Percentiles rank a stretch among this genome's conserved stretches.
Evolutionary conservation across 805 yeast genomes (phyloP).

Genomic region (Pichia gijzeniarum): DNA sequence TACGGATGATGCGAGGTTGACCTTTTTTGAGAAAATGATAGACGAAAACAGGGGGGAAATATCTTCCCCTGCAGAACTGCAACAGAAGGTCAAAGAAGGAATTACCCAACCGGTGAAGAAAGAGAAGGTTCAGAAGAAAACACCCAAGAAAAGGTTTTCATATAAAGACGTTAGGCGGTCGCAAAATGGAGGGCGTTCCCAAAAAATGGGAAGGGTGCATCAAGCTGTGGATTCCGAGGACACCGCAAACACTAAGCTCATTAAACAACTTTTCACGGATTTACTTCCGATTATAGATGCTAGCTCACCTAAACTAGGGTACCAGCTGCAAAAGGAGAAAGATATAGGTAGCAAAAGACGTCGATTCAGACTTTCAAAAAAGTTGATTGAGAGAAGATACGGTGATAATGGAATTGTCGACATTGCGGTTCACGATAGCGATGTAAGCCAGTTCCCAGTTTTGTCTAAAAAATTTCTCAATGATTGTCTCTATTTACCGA

Average conservation of each 20-base stretch:
- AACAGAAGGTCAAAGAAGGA: not conserved
- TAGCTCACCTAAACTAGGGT: slow-evolving; percentile 18
- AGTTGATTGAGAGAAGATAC: slow-evolving; percentile 17
- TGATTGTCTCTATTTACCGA: slow-evolving; percentile 42
- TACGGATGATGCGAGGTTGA: not conserved
- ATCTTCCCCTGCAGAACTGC: not conserved
- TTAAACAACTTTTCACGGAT: not conserved
- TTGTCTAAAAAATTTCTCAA: slow-evolving; percentile 49
- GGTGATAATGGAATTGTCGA: slow-evolving; percentile 25
- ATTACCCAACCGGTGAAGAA: not conserved
- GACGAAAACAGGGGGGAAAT: not conserved
- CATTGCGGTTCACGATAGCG: slow-evolving; percentile 28
- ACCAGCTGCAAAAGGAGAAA: slow-evolving; percentile 14
- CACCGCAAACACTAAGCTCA: no score
- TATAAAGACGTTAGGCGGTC: no score
- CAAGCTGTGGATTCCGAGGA: no score
- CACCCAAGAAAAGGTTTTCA: not conserved
- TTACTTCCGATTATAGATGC: slow-evolving; percentile 6
- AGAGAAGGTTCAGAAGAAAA: not conserved
- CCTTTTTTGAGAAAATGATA: slow-evolving; percentile 8
- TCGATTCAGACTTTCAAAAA: slow-evolving; percentile 1
- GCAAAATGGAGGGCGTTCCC: no score
- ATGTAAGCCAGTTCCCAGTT: slow-evolving; percentile 25
- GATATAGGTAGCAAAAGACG: not conserved
- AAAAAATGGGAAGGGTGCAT: no score